Evolutionary conservation across 2,329 filamentous ascomycete genomes (phyloP).

Genomic region (Bisporella sp.): DNA sequence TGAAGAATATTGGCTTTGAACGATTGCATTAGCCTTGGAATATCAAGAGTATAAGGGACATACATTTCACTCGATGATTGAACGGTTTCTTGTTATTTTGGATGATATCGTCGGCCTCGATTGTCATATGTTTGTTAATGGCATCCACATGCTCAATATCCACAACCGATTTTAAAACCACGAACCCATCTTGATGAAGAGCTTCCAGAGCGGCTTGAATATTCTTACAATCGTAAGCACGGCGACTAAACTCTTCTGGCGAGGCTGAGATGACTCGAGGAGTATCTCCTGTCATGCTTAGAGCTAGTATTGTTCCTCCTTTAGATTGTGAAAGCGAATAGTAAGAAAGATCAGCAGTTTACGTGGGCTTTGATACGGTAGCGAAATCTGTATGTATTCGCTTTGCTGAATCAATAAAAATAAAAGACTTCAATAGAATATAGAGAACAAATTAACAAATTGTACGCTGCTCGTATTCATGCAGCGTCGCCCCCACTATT

Average conservation of each 20-base stretch:
- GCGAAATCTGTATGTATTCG: too few species aligned
- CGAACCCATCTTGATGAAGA: constrained; percentile 31
- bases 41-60: not conserved
- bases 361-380: too few species aligned
- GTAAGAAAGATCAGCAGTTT: not conserved
- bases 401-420: too few species aligned
- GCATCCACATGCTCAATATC: constrained; percentile 28
- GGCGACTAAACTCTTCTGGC: constrained; percentile 17
- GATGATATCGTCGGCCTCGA: constrained; percentile 28
- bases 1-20: constrained; percentile 33
- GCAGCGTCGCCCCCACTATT: too few species aligned
- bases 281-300: constrained; percentile 5
- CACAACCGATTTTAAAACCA: constrained; percentile 31
- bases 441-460: too few species aligned
- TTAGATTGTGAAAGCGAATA: not conserved
- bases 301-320: not conserved
- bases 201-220: constrained; percentile 29
- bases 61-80: constrained; percentile 31
- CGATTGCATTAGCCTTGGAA: too few species aligned
- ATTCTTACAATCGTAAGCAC: constrained; percentile 21
- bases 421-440: too few species aligned
- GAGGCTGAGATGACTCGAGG: constrained; percentile 17
- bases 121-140: constrained; percentile 29
- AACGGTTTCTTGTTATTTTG: constrained; percentile 24
- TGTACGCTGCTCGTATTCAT: too few species aligned